These are phyloP conservation scores for Penicillium chermesinum DNA, from an alignment of 495 filamentous ascomycete species.

Conservation along the genomic window DNA sequence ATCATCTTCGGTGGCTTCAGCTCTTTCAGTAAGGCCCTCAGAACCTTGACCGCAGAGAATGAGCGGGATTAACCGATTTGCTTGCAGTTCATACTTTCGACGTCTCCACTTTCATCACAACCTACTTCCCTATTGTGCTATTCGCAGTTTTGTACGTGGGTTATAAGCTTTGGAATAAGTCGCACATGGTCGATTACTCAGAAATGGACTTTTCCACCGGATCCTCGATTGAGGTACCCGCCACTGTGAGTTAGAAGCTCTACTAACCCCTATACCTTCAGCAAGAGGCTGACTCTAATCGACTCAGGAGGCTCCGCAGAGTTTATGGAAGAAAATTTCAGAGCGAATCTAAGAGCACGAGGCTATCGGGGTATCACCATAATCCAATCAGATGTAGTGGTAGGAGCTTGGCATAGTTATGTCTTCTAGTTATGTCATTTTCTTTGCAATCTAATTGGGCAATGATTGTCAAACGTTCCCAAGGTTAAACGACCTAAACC, in stretches of 20 bases:
- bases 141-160: constrained; percentile 18
- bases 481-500: not conserved
- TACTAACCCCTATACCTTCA: not conserved
- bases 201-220: constrained; percentile 18
- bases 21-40: constrained; percentile 16
- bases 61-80: not conserved
- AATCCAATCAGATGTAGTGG: too few relatives aligned
- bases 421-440: too few relatives aligned
- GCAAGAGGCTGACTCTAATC: not conserved
- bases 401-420: too few relatives aligned
- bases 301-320: constrained; percentile 4
- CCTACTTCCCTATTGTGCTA: constrained; percentile 15
- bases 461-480: too few relatives aligned
- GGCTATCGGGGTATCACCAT: too few relatives aligned
- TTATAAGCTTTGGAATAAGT: constrained; percentile 21
- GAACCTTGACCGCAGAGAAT: too few relatives aligned
- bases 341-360: constrained; percentile 17
- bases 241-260: constrained; percentile 7
- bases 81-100: constrained; percentile 14
- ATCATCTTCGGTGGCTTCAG: constrained; percentile 23
- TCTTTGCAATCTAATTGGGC: too few relatives aligned
- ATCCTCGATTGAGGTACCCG: constrained; percentile 15
- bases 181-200: constrained; percentile 13
- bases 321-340: constrained; percentile 14
- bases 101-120: constrained; percentile 16